Base-by-base conservation (phyloP, 129 eudicot species). In the Kitagawia praeruptora region DNA sequence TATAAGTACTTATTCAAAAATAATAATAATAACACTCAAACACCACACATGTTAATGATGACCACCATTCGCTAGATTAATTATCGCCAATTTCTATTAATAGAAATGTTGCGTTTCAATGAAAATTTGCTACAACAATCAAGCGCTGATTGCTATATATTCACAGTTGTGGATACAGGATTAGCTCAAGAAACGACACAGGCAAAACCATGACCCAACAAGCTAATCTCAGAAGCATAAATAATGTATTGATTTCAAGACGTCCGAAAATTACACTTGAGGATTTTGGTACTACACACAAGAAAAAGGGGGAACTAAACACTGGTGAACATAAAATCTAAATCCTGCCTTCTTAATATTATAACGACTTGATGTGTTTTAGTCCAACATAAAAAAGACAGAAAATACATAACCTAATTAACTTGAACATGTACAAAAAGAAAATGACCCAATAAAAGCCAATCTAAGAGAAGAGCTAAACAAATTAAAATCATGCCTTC, bases 401-500 rank as follows among this genome's bases (percentile, higher is more conserved):
- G 14, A 45, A n/a, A 44, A 27, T 74, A 11, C n/a, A 19, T 28
- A 76, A 53, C 28, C 69, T 76, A 76, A 31, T 34, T 3, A 40
- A 45, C 37, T 15, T 64, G 21, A 46, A 56, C 75, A 54, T 78
- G 75, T 78, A 78, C 81, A 78, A 3, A 25, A 23, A 27, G 37
- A 46, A 53, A 77, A 48, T 40, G 40, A 58, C 56, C 53, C 9
- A 21, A 48, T 31, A 15, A 45, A 28, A 66, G 21, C 45, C 75
- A 28, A 15, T 47, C 69, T 72, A 78, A 44, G 67, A 44, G 67
- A 5, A 49, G 38, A 15, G 31, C 70, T 61, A 51, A 25, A 79
- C 79, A 70, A 31, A 78, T 84, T 25, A 78, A 80, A 58, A 61
- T 93, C 87, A 93, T 11, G 84, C 96, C 84, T 95, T 95, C 98